Evolutionary conservation across 306 rosid species (phyloP).

Genomic region (Prunus salicina): DNA sequence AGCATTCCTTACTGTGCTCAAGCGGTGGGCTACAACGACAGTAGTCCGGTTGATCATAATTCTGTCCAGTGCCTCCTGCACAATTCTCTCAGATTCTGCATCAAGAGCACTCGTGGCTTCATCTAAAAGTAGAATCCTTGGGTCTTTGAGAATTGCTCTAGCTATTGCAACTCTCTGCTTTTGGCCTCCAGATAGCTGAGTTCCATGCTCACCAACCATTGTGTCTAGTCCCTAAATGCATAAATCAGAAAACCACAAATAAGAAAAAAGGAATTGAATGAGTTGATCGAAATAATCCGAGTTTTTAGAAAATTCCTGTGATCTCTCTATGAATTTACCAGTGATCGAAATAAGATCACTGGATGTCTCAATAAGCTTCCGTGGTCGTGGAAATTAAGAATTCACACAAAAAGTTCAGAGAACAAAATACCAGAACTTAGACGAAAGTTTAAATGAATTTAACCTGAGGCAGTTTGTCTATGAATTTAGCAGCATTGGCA

Average conservation of each 20-base stretch:
- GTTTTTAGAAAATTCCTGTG: too few relatives aligned
- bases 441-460: neutral
- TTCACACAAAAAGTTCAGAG: neutral
- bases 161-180: conserved; percentile 56
- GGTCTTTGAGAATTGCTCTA: conserved; percentile 70
- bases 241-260: neutral
- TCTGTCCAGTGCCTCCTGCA: conserved; percentile 65
- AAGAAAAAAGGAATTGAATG: neutral
- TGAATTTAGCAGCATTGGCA: conserved; percentile 75
- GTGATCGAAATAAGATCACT: too few relatives aligned
- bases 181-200: conserved; percentile 71
- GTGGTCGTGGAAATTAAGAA: too few relatives aligned
- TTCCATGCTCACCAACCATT: conserved; percentile 78
- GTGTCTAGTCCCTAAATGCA: conserved; percentile 54
- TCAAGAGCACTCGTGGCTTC: conserved; percentile 77
- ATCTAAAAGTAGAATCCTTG: conserved; percentile 64
- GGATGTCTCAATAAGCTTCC: too few relatives aligned
- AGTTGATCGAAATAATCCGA: neutral
- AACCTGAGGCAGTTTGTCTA: conserved; percentile 70
- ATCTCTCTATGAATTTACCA: too few relatives aligned
- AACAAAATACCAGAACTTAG: neutral
- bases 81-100: conserved; percentile 65
- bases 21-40: conserved; percentile 69
- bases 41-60: conserved; percentile 64
- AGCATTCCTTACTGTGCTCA: conserved; percentile 57